phyloP scores from a whole-genome alignment of 768 basidiomycete genomes.

The Mycena indigotica region DNA sequence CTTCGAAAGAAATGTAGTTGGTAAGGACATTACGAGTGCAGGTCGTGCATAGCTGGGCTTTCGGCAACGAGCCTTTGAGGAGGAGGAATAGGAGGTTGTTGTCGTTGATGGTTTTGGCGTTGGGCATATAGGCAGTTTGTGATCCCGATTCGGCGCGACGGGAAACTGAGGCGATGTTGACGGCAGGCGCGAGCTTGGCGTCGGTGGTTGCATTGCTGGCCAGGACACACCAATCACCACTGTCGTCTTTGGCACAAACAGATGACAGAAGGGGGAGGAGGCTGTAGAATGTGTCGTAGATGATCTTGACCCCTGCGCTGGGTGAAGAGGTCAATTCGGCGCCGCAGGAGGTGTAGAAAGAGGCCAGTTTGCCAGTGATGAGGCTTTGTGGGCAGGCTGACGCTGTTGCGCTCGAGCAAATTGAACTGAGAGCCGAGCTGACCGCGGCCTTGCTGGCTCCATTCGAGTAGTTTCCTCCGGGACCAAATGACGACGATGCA shows the following conservation, averaged over 20 bases:
- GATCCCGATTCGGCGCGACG: constrained; percentile 32
- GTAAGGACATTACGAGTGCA: constrained; percentile 82
- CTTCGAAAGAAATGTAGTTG: constrained; percentile 78
- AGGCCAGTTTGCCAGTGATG: constrained; percentile 62
- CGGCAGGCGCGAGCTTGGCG: constrained; percentile 26
- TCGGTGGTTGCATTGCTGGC: constrained; percentile 40
- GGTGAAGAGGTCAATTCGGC: constrained; percentile 62
- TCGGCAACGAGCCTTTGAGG: constrained; percentile 54
- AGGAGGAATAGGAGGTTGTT: constrained; percentile 83
- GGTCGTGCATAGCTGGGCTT: constrained; percentile 68
- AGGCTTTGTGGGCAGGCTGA: constrained; percentile 55
- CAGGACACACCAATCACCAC: constrained; percentile 68
- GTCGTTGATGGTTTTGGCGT: constrained; percentile 52
- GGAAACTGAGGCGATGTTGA: constrained; percentile 14
- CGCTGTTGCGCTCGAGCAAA: constrained; percentile 56
- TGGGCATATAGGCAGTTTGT: constrained; percentile 47
- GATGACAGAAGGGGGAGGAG: constrained; percentile 65
- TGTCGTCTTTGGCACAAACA: constrained; percentile 76
- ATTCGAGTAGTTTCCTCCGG: constrained; percentile 41
- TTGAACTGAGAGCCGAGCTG: constrained; percentile 47
- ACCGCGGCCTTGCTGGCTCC: constrained; percentile 47
- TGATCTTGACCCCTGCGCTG: constrained; percentile 51
- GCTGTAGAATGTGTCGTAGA: constrained; percentile 83
- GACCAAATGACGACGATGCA: constrained; percentile 58
- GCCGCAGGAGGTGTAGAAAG: constrained; percentile 73